Evolutionary conservation across 805 yeast genomes (phyloP).

Genomic region (Maudiozyma saulgeensis): DNA sequence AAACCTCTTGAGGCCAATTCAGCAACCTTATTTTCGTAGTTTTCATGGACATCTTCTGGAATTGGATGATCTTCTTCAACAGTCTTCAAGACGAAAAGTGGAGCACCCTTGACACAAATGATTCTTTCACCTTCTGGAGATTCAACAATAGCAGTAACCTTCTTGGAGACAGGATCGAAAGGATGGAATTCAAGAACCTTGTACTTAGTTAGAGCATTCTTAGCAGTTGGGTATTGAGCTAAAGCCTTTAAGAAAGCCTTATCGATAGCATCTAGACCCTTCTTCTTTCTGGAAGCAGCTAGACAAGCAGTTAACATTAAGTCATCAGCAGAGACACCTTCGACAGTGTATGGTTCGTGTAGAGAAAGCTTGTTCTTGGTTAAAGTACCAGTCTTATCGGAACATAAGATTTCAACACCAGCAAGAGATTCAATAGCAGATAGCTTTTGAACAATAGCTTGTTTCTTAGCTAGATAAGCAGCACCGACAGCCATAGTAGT

Average conservation of each 20-base stretch:
- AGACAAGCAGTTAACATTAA: slow-evolving; percentile 95
- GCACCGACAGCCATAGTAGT: slow-evolving; percentile 99
- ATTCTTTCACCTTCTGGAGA: slow-evolving; percentile 94
- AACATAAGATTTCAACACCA: slow-evolving; percentile 95
- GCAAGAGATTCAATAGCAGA: slow-evolving; percentile 96
- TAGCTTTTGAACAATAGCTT: slow-evolving; percentile 93
- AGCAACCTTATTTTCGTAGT: slow-evolving; percentile 94
- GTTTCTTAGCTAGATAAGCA: slow-evolving; percentile 93
- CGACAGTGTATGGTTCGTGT: slow-evolving; percentile 96
- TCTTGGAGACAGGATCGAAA: slow-evolving; percentile 95
- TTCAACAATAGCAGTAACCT: slow-evolving; percentile 89
- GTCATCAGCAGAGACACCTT: slow-evolving; percentile 93
- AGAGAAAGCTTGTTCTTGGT: slow-evolving; percentile 94
- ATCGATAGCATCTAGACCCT: slow-evolving; percentile 96
- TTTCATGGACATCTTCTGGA: slow-evolving; percentile 87
- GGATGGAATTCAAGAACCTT: slow-evolving; percentile 94
- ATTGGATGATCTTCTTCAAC: slow-evolving; percentile 96
- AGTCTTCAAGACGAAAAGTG: slow-evolving; percentile 90
- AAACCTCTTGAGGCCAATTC: slow-evolving; percentile 97
- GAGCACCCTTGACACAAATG: slow-evolving; percentile 96
- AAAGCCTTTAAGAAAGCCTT: slow-evolving; percentile 92
- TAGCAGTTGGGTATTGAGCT: slow-evolving; percentile 82
- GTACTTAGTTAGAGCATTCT: slow-evolving; percentile 85
- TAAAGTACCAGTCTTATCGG: slow-evolving; percentile 96
- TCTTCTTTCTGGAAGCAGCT: slow-evolving; percentile 96